Percentiles rank a stretch among this genome's conserved stretches.
These are phyloP conservation scores for Letharia lupina DNA, from an alignment of 495 filamentous ascomycete genomes.

Conservation along the genomic window DNA sequence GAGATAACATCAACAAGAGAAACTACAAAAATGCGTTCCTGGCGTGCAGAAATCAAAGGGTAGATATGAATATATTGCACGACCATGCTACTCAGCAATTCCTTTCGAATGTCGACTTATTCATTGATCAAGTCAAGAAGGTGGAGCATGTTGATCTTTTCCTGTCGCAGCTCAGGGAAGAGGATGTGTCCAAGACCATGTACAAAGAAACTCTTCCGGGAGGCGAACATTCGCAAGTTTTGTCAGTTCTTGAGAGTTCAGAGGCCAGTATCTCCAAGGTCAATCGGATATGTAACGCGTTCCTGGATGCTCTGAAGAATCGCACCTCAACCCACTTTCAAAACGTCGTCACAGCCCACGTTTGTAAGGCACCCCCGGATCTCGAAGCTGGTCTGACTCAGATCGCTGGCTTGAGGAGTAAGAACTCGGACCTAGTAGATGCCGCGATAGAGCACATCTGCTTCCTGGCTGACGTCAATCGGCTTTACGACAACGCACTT, in stretches of 20 bases:
- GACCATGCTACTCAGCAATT: constrained; percentile 83
- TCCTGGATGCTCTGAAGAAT: constrained; percentile 57
- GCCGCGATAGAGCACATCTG: constrained; percentile 86
- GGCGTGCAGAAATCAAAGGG: constrained; percentile 81
- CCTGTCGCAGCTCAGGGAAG: constrained; percentile 79
- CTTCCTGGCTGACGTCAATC: constrained; percentile 88
- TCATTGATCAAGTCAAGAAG: constrained; percentile 81
- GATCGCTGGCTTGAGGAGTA: constrained; percentile 61
- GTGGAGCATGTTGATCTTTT: constrained; percentile 85
- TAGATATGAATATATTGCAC: constrained; percentile 98
- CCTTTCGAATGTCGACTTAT: constrained; percentile 60
- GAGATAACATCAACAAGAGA: constrained; percentile 65
- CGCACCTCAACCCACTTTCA: constrained; percentile 66
- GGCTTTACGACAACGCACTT: constrained; percentile 83
- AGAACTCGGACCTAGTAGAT: constrained; percentile 46
- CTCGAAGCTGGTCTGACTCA: constrained; percentile 77
- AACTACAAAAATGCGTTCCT: constrained; percentile 79
- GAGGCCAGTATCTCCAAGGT: constrained; percentile 51
- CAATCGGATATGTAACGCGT: constrained; percentile 82
- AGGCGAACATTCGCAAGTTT: constrained; percentile 21
- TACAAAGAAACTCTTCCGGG: constrained; percentile 69
- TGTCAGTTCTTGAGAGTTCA: background rate
- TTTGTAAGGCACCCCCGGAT: constrained; percentile 86
- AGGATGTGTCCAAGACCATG: constrained; percentile 90
- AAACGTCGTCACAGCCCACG: constrained; percentile 88